Percentiles rank a stretch among this genome's conserved stretches.
Evolutionary conservation across 331 rosid species (phyloP).

Genomic region (Quercus lobata): DNA sequence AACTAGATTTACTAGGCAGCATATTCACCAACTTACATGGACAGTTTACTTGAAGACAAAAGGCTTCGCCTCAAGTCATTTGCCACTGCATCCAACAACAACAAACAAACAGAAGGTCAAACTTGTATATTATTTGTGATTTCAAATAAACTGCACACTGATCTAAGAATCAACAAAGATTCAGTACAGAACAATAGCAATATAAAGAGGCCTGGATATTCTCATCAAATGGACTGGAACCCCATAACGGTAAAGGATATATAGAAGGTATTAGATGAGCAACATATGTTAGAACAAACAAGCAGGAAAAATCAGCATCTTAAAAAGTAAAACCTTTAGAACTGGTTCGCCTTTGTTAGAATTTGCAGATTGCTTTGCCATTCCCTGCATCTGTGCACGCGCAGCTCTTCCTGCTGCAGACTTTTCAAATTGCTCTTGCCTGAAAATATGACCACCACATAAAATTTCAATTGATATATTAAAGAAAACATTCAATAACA

Average conservation of each 20-base stretch:
- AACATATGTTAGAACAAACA: slow-evolving; percentile 1
- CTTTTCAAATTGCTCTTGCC: slow-evolving; percentile 79
- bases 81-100: slow-evolving; percentile 74
- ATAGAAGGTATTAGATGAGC: not conserved
- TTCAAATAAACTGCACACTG: not conserved
- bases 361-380: slow-evolving; percentile 63
- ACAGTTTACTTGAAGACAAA: slow-evolving; percentile 21
- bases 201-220: not conserved
- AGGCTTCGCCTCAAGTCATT: slow-evolving; percentile 51
- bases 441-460: slow-evolving; percentile 27
- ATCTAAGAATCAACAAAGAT: slow-evolving; percentile 2
- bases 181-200: not conserved
- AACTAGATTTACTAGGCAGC: slow-evolving; percentile 10
- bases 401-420: slow-evolving; percentile 88
- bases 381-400: slow-evolving; percentile 60
- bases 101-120: slow-evolving; percentile 21
- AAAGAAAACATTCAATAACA: not conserved
- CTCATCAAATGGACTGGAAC: not conserved
- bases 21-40: slow-evolving; percentile 32
- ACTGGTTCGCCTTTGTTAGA: slow-evolving; percentile 62
- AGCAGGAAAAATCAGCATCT: slow-evolving; percentile 8
- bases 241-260: not conserved
- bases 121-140: not conserved
- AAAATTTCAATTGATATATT: not conserved
- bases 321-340: slow-evolving; percentile 33